These are phyloP conservation scores for Musa troglodytarum DNA, from an alignment of 176 grass and related monocot species.

Conservation along the genomic window DNA sequence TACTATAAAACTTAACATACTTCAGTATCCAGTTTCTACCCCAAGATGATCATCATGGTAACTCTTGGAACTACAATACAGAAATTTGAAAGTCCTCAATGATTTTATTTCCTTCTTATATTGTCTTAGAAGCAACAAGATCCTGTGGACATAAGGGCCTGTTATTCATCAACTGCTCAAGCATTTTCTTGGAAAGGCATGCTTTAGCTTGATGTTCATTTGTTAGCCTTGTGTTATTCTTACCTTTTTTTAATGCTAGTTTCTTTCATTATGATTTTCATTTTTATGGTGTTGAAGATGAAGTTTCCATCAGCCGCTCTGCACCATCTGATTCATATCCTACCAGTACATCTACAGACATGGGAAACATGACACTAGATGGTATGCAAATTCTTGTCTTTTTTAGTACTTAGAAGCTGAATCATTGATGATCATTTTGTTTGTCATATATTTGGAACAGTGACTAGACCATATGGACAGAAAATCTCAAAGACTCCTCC, in stretches of 20 bases:
- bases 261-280: constrained; percentile 1
- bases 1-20: not conserved
- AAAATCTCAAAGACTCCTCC: constrained; percentile 41
- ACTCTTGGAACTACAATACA: not conserved
- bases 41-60: not conserved
- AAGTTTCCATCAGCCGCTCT: constrained; percentile 18
- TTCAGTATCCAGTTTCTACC: not conserved
- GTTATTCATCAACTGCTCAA: constrained; percentile 55
- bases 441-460: constrained; percentile 32
- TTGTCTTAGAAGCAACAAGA: constrained; percentile 38
- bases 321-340: constrained; percentile 26
- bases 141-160: constrained; percentile 67
- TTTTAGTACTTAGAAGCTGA: not conserved
- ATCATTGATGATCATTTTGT: constrained; percentile 15
- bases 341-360: constrained; percentile 22
- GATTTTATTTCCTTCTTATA: constrained; percentile 1
- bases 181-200: constrained; percentile 49
- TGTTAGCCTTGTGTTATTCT: not conserved
- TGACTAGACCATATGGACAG: constrained; percentile 28
- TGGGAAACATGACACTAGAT: constrained; percentile 40
- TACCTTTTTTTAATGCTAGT: not conserved
- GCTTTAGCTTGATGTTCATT: not conserved
- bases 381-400: constrained; percentile 24
- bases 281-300: constrained; percentile 42
- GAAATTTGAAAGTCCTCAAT: not conserved